These are phyloP conservation scores for Ilyonectria sp. DNA, from an alignment of 2,329 filamentous ascomycete species.

Conservation along the genomic window DNA sequence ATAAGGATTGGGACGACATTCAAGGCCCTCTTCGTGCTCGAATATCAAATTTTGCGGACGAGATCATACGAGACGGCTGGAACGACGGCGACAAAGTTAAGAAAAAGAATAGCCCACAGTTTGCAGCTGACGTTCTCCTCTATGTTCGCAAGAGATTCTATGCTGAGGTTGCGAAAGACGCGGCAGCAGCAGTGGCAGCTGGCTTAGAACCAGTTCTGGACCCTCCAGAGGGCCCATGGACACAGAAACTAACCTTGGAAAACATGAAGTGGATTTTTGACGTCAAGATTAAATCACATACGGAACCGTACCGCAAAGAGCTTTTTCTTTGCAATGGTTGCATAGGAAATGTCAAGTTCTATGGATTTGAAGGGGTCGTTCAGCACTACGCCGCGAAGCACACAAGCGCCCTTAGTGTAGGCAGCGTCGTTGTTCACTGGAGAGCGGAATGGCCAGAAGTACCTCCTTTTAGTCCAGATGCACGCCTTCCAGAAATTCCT, in stretches of 20 bases:
- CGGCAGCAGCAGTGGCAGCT: conserved; percentile 61
- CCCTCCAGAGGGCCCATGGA: conserved; percentile 67
- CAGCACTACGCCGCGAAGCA: conserved; percentile 91
- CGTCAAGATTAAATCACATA: conserved; percentile 79
- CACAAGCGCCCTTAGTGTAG: conserved; percentile 77
- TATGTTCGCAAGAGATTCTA: conserved; percentile 79
- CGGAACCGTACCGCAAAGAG: conserved; percentile 77
- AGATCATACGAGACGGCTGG: conserved; percentile 78
- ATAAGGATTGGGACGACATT: conserved; percentile 79
- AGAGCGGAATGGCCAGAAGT: conserved; percentile 84
- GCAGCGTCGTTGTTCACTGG: conserved; percentile 84
- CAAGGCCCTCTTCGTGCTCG: conserved; percentile 78
- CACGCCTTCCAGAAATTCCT: conserved; percentile 54
- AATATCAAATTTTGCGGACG: conserved; percentile 78
- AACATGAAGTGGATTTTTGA: conserved; percentile 92
- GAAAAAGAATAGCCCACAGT: conserved; percentile 75
- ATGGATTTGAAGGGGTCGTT: conserved; percentile 83
- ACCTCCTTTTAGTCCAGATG: conserved; percentile 79
- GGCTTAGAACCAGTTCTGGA: conserved; percentile 63
- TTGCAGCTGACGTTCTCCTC: conserved; percentile 81
- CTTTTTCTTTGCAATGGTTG: conserved; percentile 83
- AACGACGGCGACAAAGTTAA: conserved; percentile 73
- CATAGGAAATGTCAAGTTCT: conserved; percentile 75
- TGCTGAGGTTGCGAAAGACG: conserved; percentile 69
- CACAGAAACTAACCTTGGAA: conserved; percentile 79